A percentile compares a stretch with the other conserved stretches of the same genome.
Conservation (phyloP, 495 filamentous ascomycete species). For the Penicillium roqueforti region DNA sequence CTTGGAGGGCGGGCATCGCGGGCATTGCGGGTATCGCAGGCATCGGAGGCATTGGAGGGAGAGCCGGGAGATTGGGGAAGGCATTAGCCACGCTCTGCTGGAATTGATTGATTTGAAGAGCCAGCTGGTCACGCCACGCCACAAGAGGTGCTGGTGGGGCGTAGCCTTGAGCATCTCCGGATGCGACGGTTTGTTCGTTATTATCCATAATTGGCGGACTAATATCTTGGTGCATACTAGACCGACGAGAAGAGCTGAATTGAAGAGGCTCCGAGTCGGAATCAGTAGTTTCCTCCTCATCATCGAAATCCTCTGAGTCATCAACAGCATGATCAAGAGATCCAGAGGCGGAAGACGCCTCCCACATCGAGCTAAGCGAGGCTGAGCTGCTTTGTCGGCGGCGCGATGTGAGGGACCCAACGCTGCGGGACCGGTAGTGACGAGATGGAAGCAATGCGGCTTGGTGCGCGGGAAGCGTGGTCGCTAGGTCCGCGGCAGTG, state of each 20-base stretch:
- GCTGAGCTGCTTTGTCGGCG: slow-evolving; percentile 64
- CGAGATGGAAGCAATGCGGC: slow-evolving; percentile 49
- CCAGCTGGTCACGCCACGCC: slow-evolving; percentile 72
- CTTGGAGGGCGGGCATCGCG: slow-evolving; percentile 59
- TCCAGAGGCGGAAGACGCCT: slow-evolving; percentile 43
- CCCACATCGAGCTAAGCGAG: slow-evolving; percentile 62
- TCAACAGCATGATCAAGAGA: slow-evolving; percentile 41
- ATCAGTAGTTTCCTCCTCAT: slow-evolving; percentile 36
- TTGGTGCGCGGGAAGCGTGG: slow-evolving; percentile 54
- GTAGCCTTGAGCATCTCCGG: slow-evolving; percentile 34
- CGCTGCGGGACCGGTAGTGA: slow-evolving; percentile 56
- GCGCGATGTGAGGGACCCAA: slow-evolving; percentile 49
- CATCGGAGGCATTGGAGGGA: slow-evolving; percentile 53
- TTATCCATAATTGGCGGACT: slow-evolving; percentile 16
- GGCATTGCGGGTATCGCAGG: slow-evolving; percentile 60
- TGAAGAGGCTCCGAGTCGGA: slow-evolving; percentile 37
- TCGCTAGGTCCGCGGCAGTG: slow-evolving; percentile 67
- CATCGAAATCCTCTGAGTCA: slow-evolving; percentile 38
- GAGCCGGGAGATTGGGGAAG: slow-evolving; percentile 62
- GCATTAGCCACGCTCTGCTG: slow-evolving; percentile 68
- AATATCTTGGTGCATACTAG: slow-evolving; percentile 41
- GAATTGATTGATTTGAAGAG: slow-evolving; percentile 73
- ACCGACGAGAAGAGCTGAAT: slow-evolving; percentile 42
- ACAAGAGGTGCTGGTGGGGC: slow-evolving; percentile 60
- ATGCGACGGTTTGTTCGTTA: slow-evolving; percentile 26